Base-by-base conservation (phyloP, 768 basidiomycete species). In the Suillus paluster region DNA sequence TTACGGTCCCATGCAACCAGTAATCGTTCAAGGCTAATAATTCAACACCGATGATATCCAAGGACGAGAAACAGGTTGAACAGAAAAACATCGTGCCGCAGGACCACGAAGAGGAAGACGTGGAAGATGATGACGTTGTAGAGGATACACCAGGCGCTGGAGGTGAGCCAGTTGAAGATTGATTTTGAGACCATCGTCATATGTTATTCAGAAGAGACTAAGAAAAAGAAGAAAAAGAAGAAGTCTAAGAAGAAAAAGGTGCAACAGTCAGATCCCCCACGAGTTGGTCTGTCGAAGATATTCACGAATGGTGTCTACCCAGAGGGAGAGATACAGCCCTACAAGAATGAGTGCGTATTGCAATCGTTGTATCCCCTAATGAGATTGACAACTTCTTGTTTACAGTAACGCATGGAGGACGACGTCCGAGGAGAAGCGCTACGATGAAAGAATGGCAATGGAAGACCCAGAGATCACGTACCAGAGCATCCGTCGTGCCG, bases 171-270 rank as follows among this genome's bases (percentile, higher is more conserved):
- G 27, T 56, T 14, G 17, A 38, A 59, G 1, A 21, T 21, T 33
- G 34, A 21, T 33, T n/a, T 38, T 14, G 4, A 27, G 36, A 27
- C 48, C 9, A 5, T 36, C 19, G 7, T 55, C 5, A 54, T 17
- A 39, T 39, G 34, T 21, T 39, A 57, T 57, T 55, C 14, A 60
- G 63, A 52, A 5, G 39, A 67, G 81, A 87, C 82, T 23, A 87
- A 87, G 58, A 91, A 87, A 74, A 95, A 94, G 77, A 97, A 97
- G 81, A 98, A 96, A 73, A 94, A 95, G 78, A 97, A 94, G 77
- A 96, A 94, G 75, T 79, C 91, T 62, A 95, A 95, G 78, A 89
- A 90, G 81, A 95, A 92, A 78, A 90, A 86, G 77, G 63, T 73
- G 11, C 84, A 86, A 69, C 96, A 99, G 78, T 86, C 85, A n/a